These are phyloP conservation scores for Geotrichum europaeum DNA, from an alignment of 1,139 yeast species.

Conservation along the genomic window DNA sequence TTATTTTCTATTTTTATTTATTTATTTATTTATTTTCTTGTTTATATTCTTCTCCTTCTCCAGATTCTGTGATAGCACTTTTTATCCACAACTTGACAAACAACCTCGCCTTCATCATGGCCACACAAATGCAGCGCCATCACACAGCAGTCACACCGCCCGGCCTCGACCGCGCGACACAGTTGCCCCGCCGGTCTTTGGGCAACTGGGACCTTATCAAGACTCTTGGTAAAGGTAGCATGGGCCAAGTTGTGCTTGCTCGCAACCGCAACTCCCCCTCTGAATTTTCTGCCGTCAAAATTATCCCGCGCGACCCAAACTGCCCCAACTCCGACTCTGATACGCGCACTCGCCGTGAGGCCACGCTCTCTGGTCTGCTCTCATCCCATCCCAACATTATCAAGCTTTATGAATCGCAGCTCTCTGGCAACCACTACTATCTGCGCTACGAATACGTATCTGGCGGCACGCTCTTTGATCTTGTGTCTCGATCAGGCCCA, in stretches of 20 bases:
- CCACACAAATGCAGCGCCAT: background rate
- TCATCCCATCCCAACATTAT: conserved; percentile 86
- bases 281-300: conserved; percentile 49
- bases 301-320: conserved; percentile 54
- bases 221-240: conserved; percentile 91
- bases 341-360: conserved; percentile 74
- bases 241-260: conserved; percentile 93
- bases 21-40: too few relatives aligned
- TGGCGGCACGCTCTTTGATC: conserved; percentile 77
- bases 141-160: background rate
- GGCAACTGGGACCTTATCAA: conserved; percentile 39
- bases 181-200: background rate
- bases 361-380: conserved; percentile 71
- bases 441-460: conserved; percentile 89
- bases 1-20: too few relatives aligned
- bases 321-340: conserved; percentile 65
- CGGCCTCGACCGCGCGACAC: background rate
- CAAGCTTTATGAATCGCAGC: conserved; percentile 78
- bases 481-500: conserved; percentile 36
- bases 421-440: conserved; percentile 92
- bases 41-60: too few relatives aligned
- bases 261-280: conserved; percentile 72
- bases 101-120: background rate
- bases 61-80: too few relatives aligned
- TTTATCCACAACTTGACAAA: background rate